Base-by-base conservation (phyloP, 2,329 filamentous ascomycete genomes). In the Aspergillus nomiae region DNA sequence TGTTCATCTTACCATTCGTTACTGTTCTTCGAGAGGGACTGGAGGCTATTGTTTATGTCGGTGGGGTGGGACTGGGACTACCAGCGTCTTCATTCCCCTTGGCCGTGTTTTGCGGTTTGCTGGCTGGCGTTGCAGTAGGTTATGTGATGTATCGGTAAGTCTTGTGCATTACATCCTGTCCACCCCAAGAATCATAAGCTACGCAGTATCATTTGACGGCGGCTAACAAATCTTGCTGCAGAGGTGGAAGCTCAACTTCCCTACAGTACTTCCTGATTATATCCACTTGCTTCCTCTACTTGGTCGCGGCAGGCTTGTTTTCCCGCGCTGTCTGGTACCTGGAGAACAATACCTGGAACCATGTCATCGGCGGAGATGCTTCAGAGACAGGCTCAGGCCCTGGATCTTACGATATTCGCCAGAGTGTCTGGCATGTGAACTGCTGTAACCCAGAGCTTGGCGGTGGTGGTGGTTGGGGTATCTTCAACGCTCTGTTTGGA, bases 1-100 rank as follows among this genome's bases (percentile, higher is more conserved):
- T 96, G 89, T 95, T 96, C 76, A 76, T 92, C 48, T 81, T 96
- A 58, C 92, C 93, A 1, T 95, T 96, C 77, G 84, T 96, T 73
- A 96, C 92, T 1, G 61, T 62, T 16, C 60, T 69, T 9, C 65
- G 67, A 9, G 66, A 68, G 45, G 66, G 67, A 5, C 61, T 69
- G 1, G 67, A 69, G 26, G 63, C 67, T 1, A 63, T 68, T 4
- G 62, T 68, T 0, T 69, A 63, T 21, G 56, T 69, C 16, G 66
- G 67, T 3, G 67, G 67, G 6, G 67, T 69, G 10, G 57, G 60
- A 10, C 60, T 69, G 3, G 1, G 90, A 89, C 96, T 61, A 66
- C 66, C 3, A 64, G 59, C n/a, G 51, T 65, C 1, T 70, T 69
- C 46, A 63, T 67, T 11, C 56, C 96, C 4, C 87, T 36, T 36